phyloP scores from a whole-genome alignment of 2,329 filamentous ascomycete genomes.

The Cordyceps cateniannulata region DNA sequence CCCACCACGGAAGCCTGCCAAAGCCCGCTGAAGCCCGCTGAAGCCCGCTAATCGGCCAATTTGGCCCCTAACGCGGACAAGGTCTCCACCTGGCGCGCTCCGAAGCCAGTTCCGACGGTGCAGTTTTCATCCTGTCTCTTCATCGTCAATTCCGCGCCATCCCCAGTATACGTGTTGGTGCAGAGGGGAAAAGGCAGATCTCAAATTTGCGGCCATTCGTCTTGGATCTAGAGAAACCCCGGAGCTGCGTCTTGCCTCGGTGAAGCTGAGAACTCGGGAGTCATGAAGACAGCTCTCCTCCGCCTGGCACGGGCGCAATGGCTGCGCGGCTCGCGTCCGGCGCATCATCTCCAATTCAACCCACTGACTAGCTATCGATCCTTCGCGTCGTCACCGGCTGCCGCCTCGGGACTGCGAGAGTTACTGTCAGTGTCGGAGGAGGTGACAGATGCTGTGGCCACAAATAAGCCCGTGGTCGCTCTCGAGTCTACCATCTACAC shows the following conservation, averaged over 20 bases:
- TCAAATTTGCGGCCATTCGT: neutral
- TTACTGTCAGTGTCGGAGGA: constrained; percentile 74
- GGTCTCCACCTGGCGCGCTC: constrained; percentile 1
- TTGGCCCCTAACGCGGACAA: neutral
- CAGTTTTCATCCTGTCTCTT: neutral
- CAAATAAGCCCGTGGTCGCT: constrained; percentile 77
- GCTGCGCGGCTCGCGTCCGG: neutral
- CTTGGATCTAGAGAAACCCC: neutral
- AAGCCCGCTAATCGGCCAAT: neutral
- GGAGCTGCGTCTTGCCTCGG: neutral
- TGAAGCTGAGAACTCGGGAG: neutral
- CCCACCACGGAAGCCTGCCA: no score
- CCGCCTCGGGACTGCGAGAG: constrained; percentile 24
- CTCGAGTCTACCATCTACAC: constrained; percentile 97
- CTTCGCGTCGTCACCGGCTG: constrained; percentile 8
- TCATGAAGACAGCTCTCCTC: neutral
- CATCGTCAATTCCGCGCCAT: constrained; percentile 1
- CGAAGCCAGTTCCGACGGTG: neutral
- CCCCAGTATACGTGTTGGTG: neutral
- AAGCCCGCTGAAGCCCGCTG: no score
- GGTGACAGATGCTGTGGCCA: constrained; percentile 67
- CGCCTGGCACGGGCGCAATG: neutral
- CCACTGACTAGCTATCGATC: neutral
- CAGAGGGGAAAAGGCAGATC: neutral
- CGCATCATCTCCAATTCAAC: neutral